Evolutionary conservation across 1,139 yeast genomes (phyloP).

Genomic region (Suhomyces kunorum): DNA sequence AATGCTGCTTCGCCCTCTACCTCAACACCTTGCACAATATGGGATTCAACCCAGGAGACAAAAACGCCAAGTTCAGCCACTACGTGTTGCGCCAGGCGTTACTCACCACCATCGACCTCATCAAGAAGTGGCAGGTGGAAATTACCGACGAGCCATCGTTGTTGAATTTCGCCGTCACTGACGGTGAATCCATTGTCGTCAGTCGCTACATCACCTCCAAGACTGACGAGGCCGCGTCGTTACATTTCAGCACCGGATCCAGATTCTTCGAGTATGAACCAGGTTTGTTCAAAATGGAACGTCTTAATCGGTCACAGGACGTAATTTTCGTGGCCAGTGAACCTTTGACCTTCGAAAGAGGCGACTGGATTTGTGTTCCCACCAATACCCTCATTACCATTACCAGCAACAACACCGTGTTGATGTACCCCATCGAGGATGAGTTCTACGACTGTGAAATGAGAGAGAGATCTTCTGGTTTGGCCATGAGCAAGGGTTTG

Average conservation of each 20-base stretch:
- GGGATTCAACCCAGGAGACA: constrained; percentile 68
- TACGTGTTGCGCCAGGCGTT: constrained; percentile 66
- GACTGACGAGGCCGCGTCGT: constrained; percentile 93
- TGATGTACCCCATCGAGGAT: constrained; percentile 87
- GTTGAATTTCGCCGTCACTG: constrained; percentile 91
- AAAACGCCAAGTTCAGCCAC: constrained; percentile 45
- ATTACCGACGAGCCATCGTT: constrained; percentile 72
- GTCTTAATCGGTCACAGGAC: constrained; percentile 88
- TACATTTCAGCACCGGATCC: constrained; percentile 93
- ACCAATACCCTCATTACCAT: constrained; percentile 87
- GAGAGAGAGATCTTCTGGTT: constrained; percentile 68
- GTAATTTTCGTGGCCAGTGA: constrained; percentile 96
- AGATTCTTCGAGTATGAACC: constrained; percentile 87
- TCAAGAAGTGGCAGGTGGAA: constrained; percentile 64
- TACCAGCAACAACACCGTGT: constrained; percentile 73
- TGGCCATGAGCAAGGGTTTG: constrained; percentile 88
- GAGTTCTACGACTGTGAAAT: constrained; percentile 78
- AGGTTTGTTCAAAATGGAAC: constrained; percentile 89
- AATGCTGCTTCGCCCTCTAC: constrained; percentile 88
- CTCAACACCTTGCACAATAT: constrained; percentile 72
- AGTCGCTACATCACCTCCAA: constrained; percentile 85
- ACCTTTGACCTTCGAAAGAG: constrained; percentile 92
- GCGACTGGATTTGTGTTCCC: constrained; percentile 97
- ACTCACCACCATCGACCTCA: constrained; percentile 66
- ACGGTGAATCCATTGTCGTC: constrained; percentile 85